Evolutionary conservation across 805 yeast species (phyloP), one percentile per base, ranked within the genome.

Genomic region (Saccharomycopsis sp.): DNA sequence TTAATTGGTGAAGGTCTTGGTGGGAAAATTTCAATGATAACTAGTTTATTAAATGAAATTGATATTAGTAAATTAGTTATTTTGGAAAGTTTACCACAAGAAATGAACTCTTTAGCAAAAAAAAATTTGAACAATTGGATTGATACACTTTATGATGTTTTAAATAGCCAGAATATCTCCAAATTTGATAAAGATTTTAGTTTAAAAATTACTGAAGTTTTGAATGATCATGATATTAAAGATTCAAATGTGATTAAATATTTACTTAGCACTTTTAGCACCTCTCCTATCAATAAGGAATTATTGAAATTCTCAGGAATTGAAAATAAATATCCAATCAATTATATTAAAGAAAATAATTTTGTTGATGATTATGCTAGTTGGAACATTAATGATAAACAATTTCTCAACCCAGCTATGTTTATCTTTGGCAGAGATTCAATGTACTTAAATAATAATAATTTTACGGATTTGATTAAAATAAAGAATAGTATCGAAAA

Each of bases 1-100:
- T 17, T 46, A 5, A 31, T 46, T 9, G 49, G 49, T 5, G 46
- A 46, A 12, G 49, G 49, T 3, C 33, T 43, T 10, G 49, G 49
- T 3, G 49, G 47, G 2, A 30, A 21, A 23, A 31, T 46, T 10
- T 40, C 39, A 2, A 38, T 45, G 46, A 21, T 37, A 6, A 27
- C 44, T 3, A 21, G 37, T 14, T 28, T 45, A 19, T 17, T 30
- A 13, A 19, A 19, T 4, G 37, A 33, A 2, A 21, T 40, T 14
- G 33, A 44, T 10, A 31, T 45, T 15, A 17, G 32, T 18, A 46
- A 42, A 25, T 29, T 46, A 25, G 47, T 43, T 2, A 30, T 34
- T 4, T 15, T 46, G 10, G 47, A 43, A 10, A 34, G 32, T 21
- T 28, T 46, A 14, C 49, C 49, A 13, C 36, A 34, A 25, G 34